These are phyloP conservation scores for Bipolaris sorokiniana DNA, from an alignment of 2,329 filamentous ascomycete genomes.

Conservation along the genomic window DNA sequence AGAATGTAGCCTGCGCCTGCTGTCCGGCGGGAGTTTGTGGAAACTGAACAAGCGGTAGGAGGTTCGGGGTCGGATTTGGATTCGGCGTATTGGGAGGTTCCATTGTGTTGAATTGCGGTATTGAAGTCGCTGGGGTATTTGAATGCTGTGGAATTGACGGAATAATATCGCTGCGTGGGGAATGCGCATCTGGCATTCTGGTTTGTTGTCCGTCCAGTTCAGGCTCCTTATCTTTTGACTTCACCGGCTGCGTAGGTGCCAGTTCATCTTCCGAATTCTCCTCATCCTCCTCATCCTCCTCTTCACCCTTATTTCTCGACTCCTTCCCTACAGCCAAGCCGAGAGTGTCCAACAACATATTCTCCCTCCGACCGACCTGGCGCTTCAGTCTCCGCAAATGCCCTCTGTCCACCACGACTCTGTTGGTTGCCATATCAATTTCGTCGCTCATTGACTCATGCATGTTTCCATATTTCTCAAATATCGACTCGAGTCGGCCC, in stretches of 20 bases:
- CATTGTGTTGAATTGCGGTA: conserved; percentile 5
- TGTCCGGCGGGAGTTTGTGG: conserved; percentile 41
- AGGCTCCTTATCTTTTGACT: conserved; percentile 9
- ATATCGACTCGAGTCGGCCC: conserved; percentile 84
- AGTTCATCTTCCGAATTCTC: conserved; percentile 39
- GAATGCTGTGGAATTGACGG: not conserved
- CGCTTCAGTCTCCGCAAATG: conserved; percentile 69
- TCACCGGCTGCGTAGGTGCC: conserved; percentile 29
- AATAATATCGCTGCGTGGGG: not conserved
- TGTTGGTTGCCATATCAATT: conserved; percentile 81
- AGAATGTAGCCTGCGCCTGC: conserved; percentile 35
- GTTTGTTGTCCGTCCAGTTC: not conserved
- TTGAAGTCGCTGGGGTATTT: not conserved
- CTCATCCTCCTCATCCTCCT: conserved; percentile 21
- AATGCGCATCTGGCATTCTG: not conserved
- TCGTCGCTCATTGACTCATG: conserved; percentile 86
- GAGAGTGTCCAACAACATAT: conserved; percentile 32
- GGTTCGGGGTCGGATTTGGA: conserved; percentile 24
- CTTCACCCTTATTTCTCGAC: conserved; percentile 49
- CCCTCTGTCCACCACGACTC: conserved; percentile 89
- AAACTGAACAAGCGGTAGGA: conserved; percentile 35
- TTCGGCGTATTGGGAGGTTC: conserved; percentile 23
- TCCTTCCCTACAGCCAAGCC: conserved; percentile 38
- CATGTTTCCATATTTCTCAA: conserved; percentile 84
- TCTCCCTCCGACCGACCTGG: conserved; percentile 30